Base-by-base conservation (phyloP, 441 rosid genomes). In the Gossypium aridum region DNA sequence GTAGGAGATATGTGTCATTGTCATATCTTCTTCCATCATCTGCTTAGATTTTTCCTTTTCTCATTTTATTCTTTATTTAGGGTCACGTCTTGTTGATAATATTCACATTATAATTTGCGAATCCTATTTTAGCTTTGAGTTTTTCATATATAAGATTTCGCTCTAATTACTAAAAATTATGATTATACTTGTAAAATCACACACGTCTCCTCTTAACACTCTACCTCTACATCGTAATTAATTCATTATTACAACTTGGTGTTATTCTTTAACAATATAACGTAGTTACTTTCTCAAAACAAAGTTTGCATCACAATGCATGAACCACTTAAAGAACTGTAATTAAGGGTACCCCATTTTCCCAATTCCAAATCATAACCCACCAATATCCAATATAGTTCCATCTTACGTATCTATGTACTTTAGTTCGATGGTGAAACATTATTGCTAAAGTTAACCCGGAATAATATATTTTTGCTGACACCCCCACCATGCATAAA, bases 321-420 rank as follows among this genome's bases (percentile, higher is more conserved):
- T 8, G 73, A 51, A 51, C 12, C 13, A 47, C 13, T 47, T 17
- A 28, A 17, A 19, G n/a, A 43, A 53, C 13, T 23, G 71, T 71
- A 63, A 61, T 49, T 20, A 60, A 66, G 57, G 60, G 6, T 17
- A 6, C 5, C 28, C 14, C 39, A 34, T 19, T 23, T 68, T 13
- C 61, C 37, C 23, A 62, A 61, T 16, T 70, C 64, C 34, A 28
- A 51, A 63, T 60, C 49, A 34, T 53, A 45, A 34, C 70, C 70
- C 72, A 23, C 54, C 39, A 61, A 1, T 61, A 53, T 45, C 78
- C 70, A 69, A 75, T 75, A 43, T 49, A 37, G 26, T 12, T 43
- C 4, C 65, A 51, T 23, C 60, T 51, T 53, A 26, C 49, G 47
- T 53, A 1, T 6, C 14, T 28, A 20, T 19, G n/a, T 12, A 26